These are phyloP conservation scores for Sonneratia alba DNA, from an alignment of 345 rosid species.

Conservation along the genomic window DNA sequence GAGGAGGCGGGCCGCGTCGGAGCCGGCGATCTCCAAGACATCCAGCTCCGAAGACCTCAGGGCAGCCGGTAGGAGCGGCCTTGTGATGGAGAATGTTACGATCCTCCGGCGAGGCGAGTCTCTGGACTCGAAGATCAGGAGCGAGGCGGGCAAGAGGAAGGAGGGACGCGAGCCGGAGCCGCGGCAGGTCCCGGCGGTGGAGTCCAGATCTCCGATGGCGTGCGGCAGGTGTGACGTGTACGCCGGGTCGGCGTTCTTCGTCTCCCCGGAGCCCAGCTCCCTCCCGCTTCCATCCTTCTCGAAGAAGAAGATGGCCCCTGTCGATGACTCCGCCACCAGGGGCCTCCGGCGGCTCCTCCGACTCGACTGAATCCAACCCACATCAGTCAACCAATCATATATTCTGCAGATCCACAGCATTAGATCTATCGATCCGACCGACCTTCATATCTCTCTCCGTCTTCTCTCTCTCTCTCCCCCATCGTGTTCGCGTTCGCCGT, in stretches of 20 bases:
- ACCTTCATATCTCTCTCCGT: not conserved
- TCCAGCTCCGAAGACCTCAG: slow-evolving; percentile 22
- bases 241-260: slow-evolving; percentile 42
- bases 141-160: not conserved
- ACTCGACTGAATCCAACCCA: slow-evolving; percentile 16
- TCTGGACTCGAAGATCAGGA: slow-evolving; percentile 35
- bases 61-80: slow-evolving; percentile 5
- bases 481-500: slow-evolving; percentile 7
- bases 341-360: slow-evolving; percentile 47
- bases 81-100: slow-evolving; percentile 35
- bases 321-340: slow-evolving; percentile 46
- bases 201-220: slow-evolving; percentile 17
- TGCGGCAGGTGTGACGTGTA: slow-evolving; percentile 28
- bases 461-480: too few relatives aligned
- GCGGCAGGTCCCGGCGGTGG: slow-evolving; percentile 14
- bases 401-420: not conserved
- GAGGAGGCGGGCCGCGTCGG: slow-evolving; percentile 18
- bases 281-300: slow-evolving; percentile 44
- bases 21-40: slow-evolving; percentile 25
- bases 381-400: slow-evolving; percentile 3
- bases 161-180: slow-evolving; percentile 7
- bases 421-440: not conserved
- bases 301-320: slow-evolving; percentile 25
- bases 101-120: slow-evolving; percentile 45
- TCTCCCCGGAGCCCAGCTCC: slow-evolving; percentile 49